Percentiles rank a stretch among this genome's conserved stretches.
Conservation (phyloP, 768 basidiomycete genomes). For the Dentipellis sp. region DNA sequence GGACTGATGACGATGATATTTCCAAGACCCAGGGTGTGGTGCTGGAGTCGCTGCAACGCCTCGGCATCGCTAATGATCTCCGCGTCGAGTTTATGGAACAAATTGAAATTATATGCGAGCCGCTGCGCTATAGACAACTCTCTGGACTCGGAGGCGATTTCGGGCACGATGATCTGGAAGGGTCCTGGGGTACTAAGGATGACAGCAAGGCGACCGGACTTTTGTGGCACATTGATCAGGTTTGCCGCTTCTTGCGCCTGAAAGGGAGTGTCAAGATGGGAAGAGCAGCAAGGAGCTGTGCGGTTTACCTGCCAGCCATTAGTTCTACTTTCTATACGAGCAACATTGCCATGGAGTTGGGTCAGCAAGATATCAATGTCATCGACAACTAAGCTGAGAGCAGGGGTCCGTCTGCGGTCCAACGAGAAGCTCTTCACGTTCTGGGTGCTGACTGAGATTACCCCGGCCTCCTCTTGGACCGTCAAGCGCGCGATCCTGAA, state of each 20-base stretch:
- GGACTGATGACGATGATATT: constrained; percentile 56
- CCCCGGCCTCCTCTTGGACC: constrained; percentile 13
- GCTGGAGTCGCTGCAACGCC: constrained; percentile 17
- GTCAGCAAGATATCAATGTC: neutral
- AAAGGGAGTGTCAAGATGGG: neutral
- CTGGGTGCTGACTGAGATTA: constrained; percentile 13
- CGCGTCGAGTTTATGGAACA: constrained; percentile 64
- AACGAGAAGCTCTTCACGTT: constrained; percentile 21
- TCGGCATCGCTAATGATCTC: constrained; percentile 43
- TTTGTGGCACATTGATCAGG: neutral
- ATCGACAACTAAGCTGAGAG: neutral
- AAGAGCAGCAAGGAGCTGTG: neutral
- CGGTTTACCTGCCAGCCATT: neutral
- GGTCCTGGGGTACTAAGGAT: constrained; percentile 49
- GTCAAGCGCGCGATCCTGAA: constrained; percentile 31
- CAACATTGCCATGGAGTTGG: neutral
- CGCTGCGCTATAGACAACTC: constrained; percentile 50
- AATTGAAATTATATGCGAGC: constrained; percentile 55
- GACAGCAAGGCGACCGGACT: constrained; percentile 34
- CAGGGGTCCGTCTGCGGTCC: constrained; percentile 3
- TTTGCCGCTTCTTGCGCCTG: neutral
- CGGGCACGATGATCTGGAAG: constrained; percentile 39
- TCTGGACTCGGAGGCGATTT: constrained; percentile 14
- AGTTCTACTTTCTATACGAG: neutral
- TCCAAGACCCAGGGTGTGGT: constrained; percentile 24